A percentile compares a stretch with the other conserved stretches of the same genome.
Conservation (phyloP, 371 early-diverging fungal genomes). For the Actinomortierella wolfii region DNA sequence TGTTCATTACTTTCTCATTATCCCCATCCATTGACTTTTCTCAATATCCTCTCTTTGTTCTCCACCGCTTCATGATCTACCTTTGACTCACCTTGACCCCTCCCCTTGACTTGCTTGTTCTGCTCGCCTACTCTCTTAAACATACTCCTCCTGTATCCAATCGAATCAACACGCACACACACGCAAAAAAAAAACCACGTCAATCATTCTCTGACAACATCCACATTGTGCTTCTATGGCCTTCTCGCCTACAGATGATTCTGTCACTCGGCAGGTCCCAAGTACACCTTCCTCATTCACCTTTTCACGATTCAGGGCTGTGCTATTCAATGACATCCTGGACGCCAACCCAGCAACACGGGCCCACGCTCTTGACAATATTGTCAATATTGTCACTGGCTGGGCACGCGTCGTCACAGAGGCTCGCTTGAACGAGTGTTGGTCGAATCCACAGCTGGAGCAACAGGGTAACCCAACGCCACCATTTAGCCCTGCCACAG, state of each 20-base stretch:
- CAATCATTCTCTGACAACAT: background rate
- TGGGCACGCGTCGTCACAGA: constrained; percentile 47
- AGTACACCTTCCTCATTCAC: constrained; percentile 34
- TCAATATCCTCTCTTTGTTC: too few species aligned
- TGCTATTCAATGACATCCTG: constrained; percentile 42
- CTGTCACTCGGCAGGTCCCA: constrained; percentile 25
- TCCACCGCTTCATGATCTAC: too few species aligned
- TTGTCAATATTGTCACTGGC: constrained; percentile 40
- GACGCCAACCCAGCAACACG: constrained; percentile 28
- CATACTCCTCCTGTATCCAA: too few species aligned
- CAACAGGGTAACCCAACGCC: constrained; percentile 21
- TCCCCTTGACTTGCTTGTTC: too few species aligned
- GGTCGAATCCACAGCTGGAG: too few species aligned
- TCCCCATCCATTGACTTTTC: too few species aligned
- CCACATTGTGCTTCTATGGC: constrained; percentile 16
- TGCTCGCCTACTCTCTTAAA: too few species aligned
- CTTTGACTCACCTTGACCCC: too few species aligned
- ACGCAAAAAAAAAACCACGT: too few species aligned
- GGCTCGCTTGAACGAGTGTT: background rate
- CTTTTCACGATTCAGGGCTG: constrained; percentile 52
- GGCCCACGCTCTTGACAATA: constrained; percentile 43
- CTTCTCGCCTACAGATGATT: constrained; percentile 46
- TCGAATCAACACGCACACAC: too few species aligned
- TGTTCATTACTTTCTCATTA: background rate
- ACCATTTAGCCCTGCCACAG: constrained; percentile 23